These are phyloP conservation scores for Inosperma sp. DNA, from an alignment of 768 basidiomycete species.

Conservation along the genomic window DNA sequence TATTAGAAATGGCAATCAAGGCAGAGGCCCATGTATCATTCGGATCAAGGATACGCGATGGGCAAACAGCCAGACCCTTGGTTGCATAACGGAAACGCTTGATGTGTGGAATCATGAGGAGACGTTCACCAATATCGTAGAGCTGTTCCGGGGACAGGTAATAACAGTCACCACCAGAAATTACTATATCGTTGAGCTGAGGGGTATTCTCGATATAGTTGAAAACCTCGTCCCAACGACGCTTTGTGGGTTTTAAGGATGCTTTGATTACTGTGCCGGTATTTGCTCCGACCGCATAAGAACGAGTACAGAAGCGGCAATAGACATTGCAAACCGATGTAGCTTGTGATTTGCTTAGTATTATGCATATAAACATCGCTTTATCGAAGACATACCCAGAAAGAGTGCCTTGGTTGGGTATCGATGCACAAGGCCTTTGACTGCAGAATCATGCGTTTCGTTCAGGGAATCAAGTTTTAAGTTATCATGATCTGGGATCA, in stretches of 20 bases:
- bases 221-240: conserved; percentile 1
- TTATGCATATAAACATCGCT: background rate
- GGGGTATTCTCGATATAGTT: background rate
- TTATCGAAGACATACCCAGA: background rate
- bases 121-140: background rate
- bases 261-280: conserved; percentile 1
- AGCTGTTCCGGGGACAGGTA: conserved; percentile 4
- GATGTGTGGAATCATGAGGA: background rate
- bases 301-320: conserved; percentile 1
- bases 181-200: background rate
- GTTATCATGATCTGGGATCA: background rate
- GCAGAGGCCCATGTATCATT: conserved; percentile 10
- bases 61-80: conserved; percentile 1
- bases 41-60: background rate
- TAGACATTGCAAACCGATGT: conserved; percentile 3
- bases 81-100: conserved; percentile 4
- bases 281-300: conserved; percentile 1
- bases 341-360: background rate
- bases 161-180: background rate
- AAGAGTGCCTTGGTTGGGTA: conserved; percentile 4
- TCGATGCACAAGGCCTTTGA: conserved; percentile 5
- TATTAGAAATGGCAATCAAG: conserved; percentile 12
- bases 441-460: background rate
- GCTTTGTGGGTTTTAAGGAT: conserved; percentile 12
- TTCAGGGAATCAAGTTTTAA: background rate